Evolutionary conservation across 2,329 filamentous ascomycete species (phyloP).

Genomic region (Exophiala calicioides): DNA sequence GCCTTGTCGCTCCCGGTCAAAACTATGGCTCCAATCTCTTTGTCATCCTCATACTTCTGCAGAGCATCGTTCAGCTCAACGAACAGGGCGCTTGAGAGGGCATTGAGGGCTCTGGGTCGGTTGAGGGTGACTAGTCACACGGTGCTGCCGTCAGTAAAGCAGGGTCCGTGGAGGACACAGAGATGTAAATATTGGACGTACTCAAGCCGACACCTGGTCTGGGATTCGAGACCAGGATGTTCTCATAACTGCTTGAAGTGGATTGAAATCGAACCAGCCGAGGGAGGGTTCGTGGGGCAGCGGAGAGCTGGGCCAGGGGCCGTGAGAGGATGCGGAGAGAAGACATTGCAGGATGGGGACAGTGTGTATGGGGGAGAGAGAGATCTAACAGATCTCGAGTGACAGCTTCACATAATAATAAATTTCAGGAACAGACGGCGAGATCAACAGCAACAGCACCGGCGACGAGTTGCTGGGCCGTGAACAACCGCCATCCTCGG

Average conservation of each 20-base stretch:
- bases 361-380: background rate
- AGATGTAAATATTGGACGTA: conserved; percentile 45
- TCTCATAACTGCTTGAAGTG: conserved; percentile 64
- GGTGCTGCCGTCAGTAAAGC: conserved; percentile 8
- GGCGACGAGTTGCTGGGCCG: background rate
- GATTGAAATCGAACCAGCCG: conserved; percentile 54
- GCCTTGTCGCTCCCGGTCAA: conserved; percentile 87
- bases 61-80: conserved; percentile 82
- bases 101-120: conserved; percentile 93
- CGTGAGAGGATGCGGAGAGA: conserved; percentile 18
- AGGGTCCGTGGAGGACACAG: background rate
- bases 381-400: too few relatives aligned
- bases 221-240: conserved; percentile 77
- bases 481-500: conserved; percentile 17
- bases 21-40: conserved; percentile 72
- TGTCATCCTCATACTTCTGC: conserved; percentile 66
- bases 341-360: conserved; percentile 12
- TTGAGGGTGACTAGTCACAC: conserved; percentile 70
- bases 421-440: background rate
- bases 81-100: conserved; percentile 87
- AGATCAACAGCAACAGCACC: conserved; percentile 2
- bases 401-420: background rate
- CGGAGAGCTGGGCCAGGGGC: conserved; percentile 57
- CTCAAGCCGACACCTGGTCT: conserved; percentile 88
- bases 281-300: conserved; percentile 60